Evolutionary conservation across 139 green algal genomes (phyloP).

Genomic region (Coelastrella sp.): DNA sequence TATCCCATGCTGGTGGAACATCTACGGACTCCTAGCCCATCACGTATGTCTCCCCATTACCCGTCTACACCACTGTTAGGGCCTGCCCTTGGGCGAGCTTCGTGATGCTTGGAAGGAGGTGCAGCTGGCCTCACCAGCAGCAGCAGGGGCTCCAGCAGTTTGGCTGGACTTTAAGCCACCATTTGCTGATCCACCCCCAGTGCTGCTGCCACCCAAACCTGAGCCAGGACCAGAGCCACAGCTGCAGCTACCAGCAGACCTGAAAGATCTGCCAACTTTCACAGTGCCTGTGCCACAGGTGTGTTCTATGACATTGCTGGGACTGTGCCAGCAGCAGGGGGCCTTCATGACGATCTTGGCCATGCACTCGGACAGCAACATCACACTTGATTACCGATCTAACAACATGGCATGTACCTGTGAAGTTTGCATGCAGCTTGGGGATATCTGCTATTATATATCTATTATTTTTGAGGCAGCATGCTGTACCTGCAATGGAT

Average conservation of each 20-base stretch:
- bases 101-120: constrained; percentile 53
- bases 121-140: background rate
- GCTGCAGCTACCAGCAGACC: background rate
- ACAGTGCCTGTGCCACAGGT: constrained; percentile 1
- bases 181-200: constrained; percentile 65
- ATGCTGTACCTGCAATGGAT: background rate
- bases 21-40: too few species aligned
- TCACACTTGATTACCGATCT: background rate
- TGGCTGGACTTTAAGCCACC: constrained; percentile 67
- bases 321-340: background rate
- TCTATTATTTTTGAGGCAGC: background rate
- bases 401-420: background rate
- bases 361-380: too few species aligned
- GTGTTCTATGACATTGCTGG: background rate
- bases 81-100: background rate
- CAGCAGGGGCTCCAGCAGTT: constrained; percentile 51
- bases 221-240: constrained; percentile 38
- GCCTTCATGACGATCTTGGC: too few species aligned
- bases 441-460: background rate
- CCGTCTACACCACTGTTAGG: background rate
- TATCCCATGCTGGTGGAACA: too few species aligned
- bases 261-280: constrained; percentile 1
- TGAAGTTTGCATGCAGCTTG: background rate
- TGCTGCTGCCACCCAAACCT: constrained; percentile 61
- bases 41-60: too few species aligned